Base-by-base conservation (phyloP, 176 grass and related monocot species). In the Saccharum spontaneum region DNA sequence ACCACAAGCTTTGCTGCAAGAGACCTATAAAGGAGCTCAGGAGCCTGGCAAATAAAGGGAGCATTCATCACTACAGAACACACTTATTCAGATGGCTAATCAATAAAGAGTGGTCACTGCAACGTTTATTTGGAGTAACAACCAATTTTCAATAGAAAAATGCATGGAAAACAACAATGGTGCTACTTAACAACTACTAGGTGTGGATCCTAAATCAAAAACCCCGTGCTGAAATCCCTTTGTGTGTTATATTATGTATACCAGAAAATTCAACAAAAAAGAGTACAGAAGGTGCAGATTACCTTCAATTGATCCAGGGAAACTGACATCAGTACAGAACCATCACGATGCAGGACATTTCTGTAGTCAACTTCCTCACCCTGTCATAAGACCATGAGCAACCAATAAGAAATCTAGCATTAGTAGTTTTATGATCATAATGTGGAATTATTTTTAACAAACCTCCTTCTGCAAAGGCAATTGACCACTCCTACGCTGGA, bases 401-500 rank as follows among this genome's bases (percentile, higher is more conserved):
- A 66, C 22, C 23, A 15, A 70, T 83, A 68, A 86, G 44, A 86
- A 82, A 82, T 84, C 5, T 61, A 73, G 40, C 44, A 79, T 24
- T 31, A 43, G 55, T 64, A 37, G 22, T 68, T 91, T 66, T 61
- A 46, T 67, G 8, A 75, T 52, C 68, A 39, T 5, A 48, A 36
- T 76, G 87, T 49, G 54, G 52, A 75, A 10, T 36, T 74, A 73
- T 65, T 57, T 49, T 75, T 24, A 88, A 30, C 84, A 81, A 76
- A 99, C 93, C 91, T 96, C 97, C 82, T 96, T 99, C 79, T 99
- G 97, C 59, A 99, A 84, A 87, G 94, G 97, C 66, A 99, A 80
- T 77, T 99, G 94, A 70, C 97, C 93, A 90, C 70, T 99, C 86
- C 97, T 85, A 69, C 97, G 93, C 60, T 99, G 93, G 86, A 99